Evolutionary conservation across 768 basidiomycete species (phyloP).

Genomic region (Mycena vulgaris): DNA sequence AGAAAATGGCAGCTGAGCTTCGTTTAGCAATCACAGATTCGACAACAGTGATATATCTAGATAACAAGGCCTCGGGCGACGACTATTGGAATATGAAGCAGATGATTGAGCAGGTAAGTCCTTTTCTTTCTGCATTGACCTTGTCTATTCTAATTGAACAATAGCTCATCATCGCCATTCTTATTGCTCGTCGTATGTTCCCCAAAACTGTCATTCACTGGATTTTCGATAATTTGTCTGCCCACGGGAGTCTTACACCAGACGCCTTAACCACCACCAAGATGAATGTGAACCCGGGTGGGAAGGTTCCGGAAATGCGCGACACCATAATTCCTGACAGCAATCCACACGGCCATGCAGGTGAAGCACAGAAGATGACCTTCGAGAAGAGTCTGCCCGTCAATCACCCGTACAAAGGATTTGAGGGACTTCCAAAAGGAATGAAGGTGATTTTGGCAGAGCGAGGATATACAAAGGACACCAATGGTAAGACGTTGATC

Average conservation of each 20-base stretch:
- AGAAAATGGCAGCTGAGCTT: no score
- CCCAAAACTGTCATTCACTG: conserved; percentile 34
- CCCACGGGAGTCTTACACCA: conserved; percentile 28
- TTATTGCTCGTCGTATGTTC: conserved; percentile 22
- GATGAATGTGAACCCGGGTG: conserved; percentile 40
- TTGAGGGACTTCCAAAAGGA: conserved; percentile 34
- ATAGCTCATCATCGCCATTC: conserved; percentile 21
- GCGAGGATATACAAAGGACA: conserved; percentile 27
- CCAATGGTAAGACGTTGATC: conserved; percentile 10
- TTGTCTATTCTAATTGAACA: no score
- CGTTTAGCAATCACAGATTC: no score
- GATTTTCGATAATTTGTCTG: conserved; percentile 40
- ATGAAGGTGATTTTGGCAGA: conserved; percentile 38
- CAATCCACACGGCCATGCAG: conserved; percentile 31
- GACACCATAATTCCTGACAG: conserved; percentile 33
- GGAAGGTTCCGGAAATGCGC: conserved; percentile 37
- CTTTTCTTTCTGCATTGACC: no score
- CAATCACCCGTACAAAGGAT: conserved; percentile 34
- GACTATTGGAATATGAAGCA: no score
- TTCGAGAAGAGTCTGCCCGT: conserved; percentile 21
- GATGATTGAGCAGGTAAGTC: no score
- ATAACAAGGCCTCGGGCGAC: no score
- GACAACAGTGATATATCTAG: no score
- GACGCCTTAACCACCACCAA: conserved; percentile 34
- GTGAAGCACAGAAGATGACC: conserved; percentile 18